A percentile compares a stretch with the other conserved stretches of the same genome.
Evolutionary conservation across 148 eudicot genomes (phyloP).

Genomic region (Rhododendron simsii): DNA sequence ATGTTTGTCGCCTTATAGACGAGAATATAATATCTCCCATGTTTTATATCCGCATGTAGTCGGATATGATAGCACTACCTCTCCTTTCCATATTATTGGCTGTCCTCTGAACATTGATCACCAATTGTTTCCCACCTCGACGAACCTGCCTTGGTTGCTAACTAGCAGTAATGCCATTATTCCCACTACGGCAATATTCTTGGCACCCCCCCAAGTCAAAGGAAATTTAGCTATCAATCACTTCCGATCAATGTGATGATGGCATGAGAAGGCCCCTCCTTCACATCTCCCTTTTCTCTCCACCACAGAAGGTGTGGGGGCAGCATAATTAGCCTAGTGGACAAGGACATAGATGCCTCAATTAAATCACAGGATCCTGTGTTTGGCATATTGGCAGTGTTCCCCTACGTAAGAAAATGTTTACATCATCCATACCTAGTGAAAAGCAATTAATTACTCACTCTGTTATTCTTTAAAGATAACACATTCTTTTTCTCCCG

Average conservation of each 20-base stretch:
- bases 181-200: not conserved
- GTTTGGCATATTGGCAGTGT: not conserved
- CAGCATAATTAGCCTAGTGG: not conserved
- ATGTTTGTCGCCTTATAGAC: too few relatives aligned
- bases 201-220: conserved; percentile 18
- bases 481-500: too few relatives aligned
- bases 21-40: too few relatives aligned
- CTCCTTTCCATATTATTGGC: not conserved
- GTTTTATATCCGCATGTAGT: too few relatives aligned
- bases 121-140: too few relatives aligned
- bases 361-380: not conserved
- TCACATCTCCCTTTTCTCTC: not conserved
- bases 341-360: not conserved
- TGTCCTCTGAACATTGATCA: not conserved
- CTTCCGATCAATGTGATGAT: not conserved
- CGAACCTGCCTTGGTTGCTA: not conserved
- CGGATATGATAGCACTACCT: too few relatives aligned
- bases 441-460: too few relatives aligned
- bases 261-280: not conserved
- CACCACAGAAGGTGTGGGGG: not conserved
- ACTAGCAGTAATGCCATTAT: not conserved
- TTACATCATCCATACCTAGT: too few relatives aligned
- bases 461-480: too few relatives aligned
- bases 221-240: conserved; percentile 18
- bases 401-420: not conserved